Percentiles rank a stretch among this genome's conserved stretches.
Conservation (phyloP, 2,329 filamentous ascomycete species). For the Penicillium concentricum region DNA sequence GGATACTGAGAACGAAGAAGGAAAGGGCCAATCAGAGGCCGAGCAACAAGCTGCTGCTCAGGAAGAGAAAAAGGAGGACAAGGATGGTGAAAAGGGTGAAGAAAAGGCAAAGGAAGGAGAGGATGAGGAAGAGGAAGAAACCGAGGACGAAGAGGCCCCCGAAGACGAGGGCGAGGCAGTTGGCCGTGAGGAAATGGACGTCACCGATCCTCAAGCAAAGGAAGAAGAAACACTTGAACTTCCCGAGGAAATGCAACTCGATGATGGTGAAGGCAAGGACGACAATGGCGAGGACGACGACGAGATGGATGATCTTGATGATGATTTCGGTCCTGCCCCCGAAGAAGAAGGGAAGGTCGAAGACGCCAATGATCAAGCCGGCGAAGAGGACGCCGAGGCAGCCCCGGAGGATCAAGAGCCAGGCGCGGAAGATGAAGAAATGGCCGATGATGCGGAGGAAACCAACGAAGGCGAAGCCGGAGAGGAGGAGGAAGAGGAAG, state of each 20-base stretch:
- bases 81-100: conserved; percentile 37
- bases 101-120: conserved; percentile 56
- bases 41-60: conserved; percentile 63
- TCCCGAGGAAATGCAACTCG: conserved; percentile 83
- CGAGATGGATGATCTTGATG: conserved; percentile 48
- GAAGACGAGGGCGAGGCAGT: conserved; percentile 62
- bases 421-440: conserved; percentile 37
- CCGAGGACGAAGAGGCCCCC: conserved; percentile 54
- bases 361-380: conserved; percentile 29
- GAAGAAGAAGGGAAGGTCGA: conserved; percentile 37
- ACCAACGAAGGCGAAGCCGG: conserved; percentile 47
- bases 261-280: conserved; percentile 64
- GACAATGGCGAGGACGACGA: conserved; percentile 44
- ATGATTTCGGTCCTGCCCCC: conserved; percentile 41
- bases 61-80: conserved; percentile 46
- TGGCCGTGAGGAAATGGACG: conserved; percentile 63
- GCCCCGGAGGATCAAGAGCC: conserved; percentile 31
- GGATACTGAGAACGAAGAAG: conserved; percentile 74
- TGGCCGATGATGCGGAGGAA: conserved; percentile 46
- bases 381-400: conserved; percentile 33
- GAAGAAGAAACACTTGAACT: conserved; percentile 80
- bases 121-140: conserved; percentile 56
- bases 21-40: conserved; percentile 50
- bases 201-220: conserved; percentile 71
- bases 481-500: conserved; percentile 47